Evolutionary conservation across 2,329 filamentous ascomycete genomes (phyloP).

Genomic region (Colletotrichum noveboracense): DNA sequence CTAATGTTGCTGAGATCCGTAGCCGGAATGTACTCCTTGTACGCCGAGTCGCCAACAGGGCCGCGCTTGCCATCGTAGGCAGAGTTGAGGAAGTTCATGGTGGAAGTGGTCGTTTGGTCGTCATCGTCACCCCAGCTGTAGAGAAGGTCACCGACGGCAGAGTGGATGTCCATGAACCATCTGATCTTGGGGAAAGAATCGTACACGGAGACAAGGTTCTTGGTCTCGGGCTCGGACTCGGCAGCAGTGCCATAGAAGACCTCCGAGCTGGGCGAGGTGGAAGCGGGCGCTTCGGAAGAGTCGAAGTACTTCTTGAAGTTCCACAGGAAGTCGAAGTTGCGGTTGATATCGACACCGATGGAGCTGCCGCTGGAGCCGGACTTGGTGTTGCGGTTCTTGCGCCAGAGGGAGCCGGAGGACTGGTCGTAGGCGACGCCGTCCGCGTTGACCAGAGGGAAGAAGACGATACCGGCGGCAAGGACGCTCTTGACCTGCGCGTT

Average conservation of each 20-base stretch:
- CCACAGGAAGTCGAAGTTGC: constrained; percentile 65
- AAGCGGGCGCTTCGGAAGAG: constrained; percentile 37
- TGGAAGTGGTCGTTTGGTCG: constrained; percentile 41
- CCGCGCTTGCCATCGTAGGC: constrained; percentile 51
- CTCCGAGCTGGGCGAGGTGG: constrained; percentile 40
- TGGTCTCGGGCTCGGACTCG: constrained; percentile 54
- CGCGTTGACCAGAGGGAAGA: constrained; percentile 58
- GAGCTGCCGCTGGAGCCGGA: constrained; percentile 19
- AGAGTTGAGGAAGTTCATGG: constrained; percentile 52
- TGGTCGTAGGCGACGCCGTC: constrained; percentile 60
- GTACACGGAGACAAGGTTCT: constrained; percentile 52
- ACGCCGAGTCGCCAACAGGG: constrained; percentile 37
- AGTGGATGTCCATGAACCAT: constrained; percentile 59
- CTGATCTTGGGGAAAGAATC: constrained; percentile 50
- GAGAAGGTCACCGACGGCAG: constrained; percentile 49
- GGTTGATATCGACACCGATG: constrained; percentile 58
- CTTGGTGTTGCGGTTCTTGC: constrained; percentile 56
- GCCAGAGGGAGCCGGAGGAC: constrained; percentile 54
- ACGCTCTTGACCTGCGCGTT: constrained; percentile 55
- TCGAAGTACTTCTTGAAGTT: constrained; percentile 53
- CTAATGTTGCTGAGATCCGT: constrained; percentile 36
- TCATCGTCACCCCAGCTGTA: constrained; percentile 57
- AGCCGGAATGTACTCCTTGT: constrained; percentile 44
- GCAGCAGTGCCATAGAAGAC: constrained; percentile 49
- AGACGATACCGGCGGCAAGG: constrained; percentile 57